Evolutionary conservation across 2,329 filamentous ascomycete genomes (phyloP).

Genomic region (Helminthosporium solani): DNA sequence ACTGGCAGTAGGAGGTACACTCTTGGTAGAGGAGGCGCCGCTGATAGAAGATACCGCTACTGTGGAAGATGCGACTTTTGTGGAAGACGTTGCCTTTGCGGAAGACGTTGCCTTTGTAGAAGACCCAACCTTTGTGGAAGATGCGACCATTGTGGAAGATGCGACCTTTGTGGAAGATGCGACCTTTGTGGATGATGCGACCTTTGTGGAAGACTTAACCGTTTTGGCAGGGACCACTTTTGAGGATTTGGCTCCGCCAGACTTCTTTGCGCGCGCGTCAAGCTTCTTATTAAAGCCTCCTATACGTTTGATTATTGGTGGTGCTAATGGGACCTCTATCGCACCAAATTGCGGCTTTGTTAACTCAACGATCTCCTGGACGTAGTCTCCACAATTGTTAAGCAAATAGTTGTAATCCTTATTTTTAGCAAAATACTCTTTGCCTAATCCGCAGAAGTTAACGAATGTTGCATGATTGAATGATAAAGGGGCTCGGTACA

Average conservation of each 20-base stretch:
- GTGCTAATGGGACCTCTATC: conserved; percentile 1
- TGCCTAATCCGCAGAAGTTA: not conserved
- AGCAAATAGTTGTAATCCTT: conserved; percentile 1
- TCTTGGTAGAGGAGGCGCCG: no score
- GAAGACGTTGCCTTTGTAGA: no score
- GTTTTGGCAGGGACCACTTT: not conserved
- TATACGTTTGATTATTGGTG: not conserved
- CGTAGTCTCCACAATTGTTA: conserved; percentile 1
- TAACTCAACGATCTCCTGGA: not conserved
- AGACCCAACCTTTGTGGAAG: no score
- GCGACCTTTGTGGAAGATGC: not conserved
- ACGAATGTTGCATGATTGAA: not conserved
- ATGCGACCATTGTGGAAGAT: no score
- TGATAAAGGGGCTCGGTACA: not conserved
- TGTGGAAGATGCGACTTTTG: not conserved
- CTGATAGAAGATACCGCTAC: no score
- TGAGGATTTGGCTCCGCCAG: not conserved
- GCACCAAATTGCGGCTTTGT: not conserved
- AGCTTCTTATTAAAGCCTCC: not conserved
- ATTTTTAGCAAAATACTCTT: not conserved
- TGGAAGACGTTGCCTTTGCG: not conserved
- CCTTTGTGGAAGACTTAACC: not conserved
- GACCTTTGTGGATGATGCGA: not conserved
- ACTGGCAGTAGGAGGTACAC: no score
- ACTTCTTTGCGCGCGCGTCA: not conserved